phyloP scores from a whole-genome alignment of 2,329 filamentous ascomycete genomes.

The Penicillium sp. region DNA sequence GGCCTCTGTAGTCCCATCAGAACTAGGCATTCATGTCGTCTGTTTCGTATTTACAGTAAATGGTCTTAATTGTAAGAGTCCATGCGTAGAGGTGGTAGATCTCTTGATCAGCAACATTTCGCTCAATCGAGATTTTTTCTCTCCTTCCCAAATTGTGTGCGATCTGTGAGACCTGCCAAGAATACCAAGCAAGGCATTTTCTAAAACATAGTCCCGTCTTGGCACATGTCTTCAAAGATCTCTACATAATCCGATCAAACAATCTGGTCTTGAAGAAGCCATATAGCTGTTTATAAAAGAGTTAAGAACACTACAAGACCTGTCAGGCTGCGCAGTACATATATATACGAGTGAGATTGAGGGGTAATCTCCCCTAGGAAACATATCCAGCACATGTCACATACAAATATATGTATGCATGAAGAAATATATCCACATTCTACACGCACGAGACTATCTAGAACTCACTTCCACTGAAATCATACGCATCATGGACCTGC shows the following conservation, averaged over 20 bases:
- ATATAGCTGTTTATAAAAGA: no score
- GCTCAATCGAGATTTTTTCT: not conserved
- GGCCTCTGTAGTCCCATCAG: conserved; percentile 13
- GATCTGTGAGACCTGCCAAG: not conserved
- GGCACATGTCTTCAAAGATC: not conserved
- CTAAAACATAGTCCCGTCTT: not conserved
- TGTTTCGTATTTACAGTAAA: conserved; percentile 5
- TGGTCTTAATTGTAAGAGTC: not conserved
- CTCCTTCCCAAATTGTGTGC: not conserved
- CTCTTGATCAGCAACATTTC: not conserved
- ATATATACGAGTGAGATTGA: not conserved
- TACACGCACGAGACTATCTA: not conserved
- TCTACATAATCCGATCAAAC: not conserved
- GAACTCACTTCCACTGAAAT: not conserved
- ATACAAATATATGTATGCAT: not conserved
- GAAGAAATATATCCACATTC: not conserved
- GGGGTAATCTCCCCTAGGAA: not conserved
- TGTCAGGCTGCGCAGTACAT: not conserved
- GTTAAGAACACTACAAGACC: not conserved
- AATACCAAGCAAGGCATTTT: conserved; percentile 4
- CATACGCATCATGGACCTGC: not conserved
- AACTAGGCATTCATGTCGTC: conserved; percentile 24
- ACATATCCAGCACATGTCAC: not conserved
- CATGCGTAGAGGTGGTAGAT: not conserved
- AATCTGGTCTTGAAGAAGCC: not conserved